Evolutionary conservation across 129 eudicot species (phyloP).

Genomic region (Logfia minima): DNA sequence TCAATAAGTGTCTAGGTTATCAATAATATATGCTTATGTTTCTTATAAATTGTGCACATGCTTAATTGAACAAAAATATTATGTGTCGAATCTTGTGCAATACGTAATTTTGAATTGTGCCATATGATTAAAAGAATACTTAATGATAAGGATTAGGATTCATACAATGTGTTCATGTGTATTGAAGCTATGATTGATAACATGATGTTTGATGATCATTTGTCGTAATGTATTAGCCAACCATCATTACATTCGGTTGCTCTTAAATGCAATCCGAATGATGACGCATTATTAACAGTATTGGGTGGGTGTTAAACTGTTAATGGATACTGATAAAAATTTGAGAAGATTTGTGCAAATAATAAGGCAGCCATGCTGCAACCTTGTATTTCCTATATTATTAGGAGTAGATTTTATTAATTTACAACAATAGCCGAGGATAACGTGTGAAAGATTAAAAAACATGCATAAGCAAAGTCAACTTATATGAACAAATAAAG

Average conservation of each 20-base stretch:
- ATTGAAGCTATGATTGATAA: background rate
- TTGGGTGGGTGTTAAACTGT: too few species aligned
- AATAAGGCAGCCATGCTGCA: background rate
- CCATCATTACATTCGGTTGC: background rate
- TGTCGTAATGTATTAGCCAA: too few species aligned
- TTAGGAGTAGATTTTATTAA: background rate
- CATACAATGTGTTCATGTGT: background rate
- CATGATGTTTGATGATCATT: too few species aligned
- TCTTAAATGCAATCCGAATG: constrained; percentile 1
- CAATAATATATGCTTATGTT: too few species aligned
- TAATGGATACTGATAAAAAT: background rate
- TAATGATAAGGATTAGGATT: background rate
- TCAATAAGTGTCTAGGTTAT: too few species aligned
- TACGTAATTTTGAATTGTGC: too few species aligned
- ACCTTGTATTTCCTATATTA: background rate
- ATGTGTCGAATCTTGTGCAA: too few species aligned
- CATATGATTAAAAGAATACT: too few species aligned
- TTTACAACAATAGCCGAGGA: background rate
- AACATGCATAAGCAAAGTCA: background rate
- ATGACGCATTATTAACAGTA: background rate
- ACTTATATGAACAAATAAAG: constrained; percentile 12
- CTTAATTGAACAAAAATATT: too few species aligned
- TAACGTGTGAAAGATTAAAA: background rate
- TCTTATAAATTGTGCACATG: too few species aligned
- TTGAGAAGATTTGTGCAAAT: background rate